A percentile compares a stretch with the other conserved stretches of the same genome.
These are phyloP conservation scores for Lobosporangium transversale DNA, from an alignment of 192 early-diverging fungal genomes.

Conservation along the genomic window DNA sequence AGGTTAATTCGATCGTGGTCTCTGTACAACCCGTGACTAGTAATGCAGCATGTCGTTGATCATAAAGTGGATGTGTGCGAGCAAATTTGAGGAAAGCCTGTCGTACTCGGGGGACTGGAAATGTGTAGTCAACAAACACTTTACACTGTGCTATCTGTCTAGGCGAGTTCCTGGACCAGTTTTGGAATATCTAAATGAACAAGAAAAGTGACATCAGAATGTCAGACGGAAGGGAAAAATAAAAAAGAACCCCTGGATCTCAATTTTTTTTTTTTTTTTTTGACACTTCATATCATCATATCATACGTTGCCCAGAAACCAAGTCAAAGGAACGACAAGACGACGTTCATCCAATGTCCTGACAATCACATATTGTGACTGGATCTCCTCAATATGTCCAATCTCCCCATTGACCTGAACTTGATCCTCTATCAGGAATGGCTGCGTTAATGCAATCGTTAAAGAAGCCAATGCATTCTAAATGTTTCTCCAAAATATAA, in stretches of 20 bases:
- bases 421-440: conserved; percentile 55
- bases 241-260: too few species aligned
- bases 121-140: conserved; percentile 25
- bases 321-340: conserved; percentile 51
- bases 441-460: conserved; percentile 57
- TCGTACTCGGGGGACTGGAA: conserved; percentile 23
- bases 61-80: conserved; percentile 28
- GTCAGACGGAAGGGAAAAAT: too few species aligned
- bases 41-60: conserved; percentile 30
- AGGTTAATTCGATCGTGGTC: conserved; percentile 21
- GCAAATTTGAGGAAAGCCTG: conserved; percentile 45
- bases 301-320: conserved; percentile 47
- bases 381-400: conserved; percentile 56
- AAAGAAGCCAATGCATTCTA: conserved; percentile 55
- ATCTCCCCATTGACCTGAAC: conserved; percentile 31
- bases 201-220: background rate
- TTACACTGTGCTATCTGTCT: conserved; percentile 50
- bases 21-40: conserved; percentile 25
- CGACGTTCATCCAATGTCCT: conserved; percentile 49
- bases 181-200: conserved; percentile 44
- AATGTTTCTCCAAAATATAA: background rate
- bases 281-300: background rate
- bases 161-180: conserved; percentile 47
- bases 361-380: conserved; percentile 54
- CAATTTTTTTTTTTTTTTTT: background rate